Conservation (phyloP, 2,329 filamentous ascomycete species). For the Tolypocladium cylindrosporum region DNA sequence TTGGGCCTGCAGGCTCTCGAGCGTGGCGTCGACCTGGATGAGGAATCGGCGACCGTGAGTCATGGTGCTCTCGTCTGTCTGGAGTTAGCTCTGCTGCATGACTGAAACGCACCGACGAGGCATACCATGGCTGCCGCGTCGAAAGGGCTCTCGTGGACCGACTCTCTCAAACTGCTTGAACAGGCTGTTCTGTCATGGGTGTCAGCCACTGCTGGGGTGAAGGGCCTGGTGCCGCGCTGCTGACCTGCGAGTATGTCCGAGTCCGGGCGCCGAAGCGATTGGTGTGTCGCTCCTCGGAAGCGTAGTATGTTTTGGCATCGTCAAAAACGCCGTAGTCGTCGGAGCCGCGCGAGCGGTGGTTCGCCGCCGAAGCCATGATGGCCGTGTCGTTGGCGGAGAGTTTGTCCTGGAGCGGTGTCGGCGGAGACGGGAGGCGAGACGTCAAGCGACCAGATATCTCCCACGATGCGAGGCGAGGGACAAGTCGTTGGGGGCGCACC, state of each 20-base stretch:
- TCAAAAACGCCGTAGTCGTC: conserved; percentile 43
- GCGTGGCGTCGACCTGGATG: conserved; percentile 75
- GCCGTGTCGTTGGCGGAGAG: not conserved
- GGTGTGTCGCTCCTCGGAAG: conserved; percentile 42
- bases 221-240: conserved; percentile 1
- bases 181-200: conserved; percentile 36
- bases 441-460: not conserved
- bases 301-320: conserved; percentile 50
- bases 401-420: not conserved
- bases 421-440: not conserved
- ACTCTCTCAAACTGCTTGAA: conserved; percentile 42
- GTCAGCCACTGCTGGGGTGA: conserved; percentile 14
- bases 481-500: not conserved
- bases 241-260: conserved; percentile 47
- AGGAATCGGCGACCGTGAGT: conserved; percentile 66
- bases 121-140: conserved; percentile 50
- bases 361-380: conserved; percentile 17
- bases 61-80: conserved; percentile 59
- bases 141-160: conserved; percentile 42
- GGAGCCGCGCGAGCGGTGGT: conserved; percentile 24
- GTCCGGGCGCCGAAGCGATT: conserved; percentile 39
- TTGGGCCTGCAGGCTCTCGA: conserved; percentile 67
- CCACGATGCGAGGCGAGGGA: not conserved
- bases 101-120: not conserved
- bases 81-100: not conserved